Conservation (phyloP, 2,329 filamentous ascomycete genomes). For the Trichophyton rubrum region DNA sequence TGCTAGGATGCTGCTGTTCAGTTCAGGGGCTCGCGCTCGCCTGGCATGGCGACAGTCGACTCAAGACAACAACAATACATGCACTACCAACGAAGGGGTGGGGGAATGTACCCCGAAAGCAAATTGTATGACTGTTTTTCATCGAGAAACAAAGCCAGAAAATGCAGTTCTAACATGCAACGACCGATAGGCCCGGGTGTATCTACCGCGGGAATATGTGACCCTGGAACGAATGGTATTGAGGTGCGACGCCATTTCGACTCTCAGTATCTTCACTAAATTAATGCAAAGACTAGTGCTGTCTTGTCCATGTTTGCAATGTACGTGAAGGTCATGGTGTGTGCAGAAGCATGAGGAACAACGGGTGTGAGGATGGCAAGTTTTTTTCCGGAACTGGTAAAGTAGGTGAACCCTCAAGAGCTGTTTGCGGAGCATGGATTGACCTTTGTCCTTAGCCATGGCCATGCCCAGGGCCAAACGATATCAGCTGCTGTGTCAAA, state of each 20-base stretch:
- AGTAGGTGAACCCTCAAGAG: not conserved
- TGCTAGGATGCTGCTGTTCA: not conserved
- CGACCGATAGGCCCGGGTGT: not conserved
- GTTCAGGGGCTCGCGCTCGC: not conserved
- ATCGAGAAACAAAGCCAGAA: not conserved
- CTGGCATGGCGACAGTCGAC: not conserved
- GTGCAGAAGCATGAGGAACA: not conserved
- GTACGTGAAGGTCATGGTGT: not conserved
- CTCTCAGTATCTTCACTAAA: not conserved
- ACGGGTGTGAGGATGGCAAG: not conserved
- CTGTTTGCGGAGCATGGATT: not conserved
- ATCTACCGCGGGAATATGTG: not conserved
- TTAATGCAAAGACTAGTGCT: too few relatives aligned
- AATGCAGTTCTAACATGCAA: not conserved
- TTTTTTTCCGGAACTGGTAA: constrained; percentile 4
- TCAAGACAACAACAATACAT: constrained; percentile 1
- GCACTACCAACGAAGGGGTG: constrained; percentile 1
- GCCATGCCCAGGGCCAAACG: constrained; percentile 1
- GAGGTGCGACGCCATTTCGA: not conserved
- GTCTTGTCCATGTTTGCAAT: not conserved
- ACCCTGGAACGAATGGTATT: not conserved
- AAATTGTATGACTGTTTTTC: not conserved
- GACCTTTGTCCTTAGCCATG: not conserved
- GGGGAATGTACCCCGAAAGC: not conserved
- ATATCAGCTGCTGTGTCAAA: constrained; percentile 3